Evolutionary conservation across 805 yeast genomes (phyloP).

Genomic region (Metschnikowia drakensbergensis): DNA sequence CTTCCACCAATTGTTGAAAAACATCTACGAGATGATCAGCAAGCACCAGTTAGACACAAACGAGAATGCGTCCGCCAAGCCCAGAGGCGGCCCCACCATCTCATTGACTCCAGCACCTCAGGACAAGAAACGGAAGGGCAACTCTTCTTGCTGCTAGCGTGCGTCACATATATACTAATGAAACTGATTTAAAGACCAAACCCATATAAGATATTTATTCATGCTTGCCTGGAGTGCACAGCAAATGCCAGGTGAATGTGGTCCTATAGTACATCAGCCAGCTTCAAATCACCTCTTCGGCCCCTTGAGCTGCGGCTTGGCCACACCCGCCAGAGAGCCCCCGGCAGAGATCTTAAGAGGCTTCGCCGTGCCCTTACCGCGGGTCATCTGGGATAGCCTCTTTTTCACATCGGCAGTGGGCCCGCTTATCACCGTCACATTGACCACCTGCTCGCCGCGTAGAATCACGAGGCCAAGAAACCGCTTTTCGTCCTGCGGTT

Average conservation of each 20-base stretch:
- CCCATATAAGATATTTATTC: no score
- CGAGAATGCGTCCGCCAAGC: slow-evolving; percentile 62
- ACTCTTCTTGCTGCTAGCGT: slow-evolving; percentile 63
- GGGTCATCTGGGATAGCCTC: slow-evolving; percentile 21
- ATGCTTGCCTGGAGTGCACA: no score
- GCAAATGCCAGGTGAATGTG: no score
- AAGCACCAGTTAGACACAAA: slow-evolving; percentile 89
- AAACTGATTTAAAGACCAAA: background rate
- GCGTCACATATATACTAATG: background rate
- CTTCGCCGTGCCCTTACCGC: slow-evolving; percentile 26
- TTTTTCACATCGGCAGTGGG: slow-evolving; percentile 46
- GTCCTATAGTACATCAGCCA: no score
- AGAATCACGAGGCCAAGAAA: slow-evolving; percentile 75
- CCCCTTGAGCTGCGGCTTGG: slow-evolving; percentile 23
- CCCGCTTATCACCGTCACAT: slow-evolving; percentile 63
- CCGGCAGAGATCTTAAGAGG: slow-evolving; percentile 35
- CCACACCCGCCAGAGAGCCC: slow-evolving; percentile 5
- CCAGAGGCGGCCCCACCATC: slow-evolving; percentile 79
- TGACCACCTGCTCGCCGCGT: slow-evolving; percentile 83
- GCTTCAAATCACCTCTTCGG: slow-evolving; percentile 14
- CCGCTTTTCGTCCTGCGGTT: slow-evolving; percentile 62
- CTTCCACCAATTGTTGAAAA: slow-evolving; percentile 87
- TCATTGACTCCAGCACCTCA: slow-evolving; percentile 91
- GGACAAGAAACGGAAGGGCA: slow-evolving; percentile 59
- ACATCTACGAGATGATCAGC: slow-evolving; percentile 90